Evolutionary conservation across 495 filamentous ascomycete genomes (phyloP).

Genomic region (Penicillium samsonianum): DNA sequence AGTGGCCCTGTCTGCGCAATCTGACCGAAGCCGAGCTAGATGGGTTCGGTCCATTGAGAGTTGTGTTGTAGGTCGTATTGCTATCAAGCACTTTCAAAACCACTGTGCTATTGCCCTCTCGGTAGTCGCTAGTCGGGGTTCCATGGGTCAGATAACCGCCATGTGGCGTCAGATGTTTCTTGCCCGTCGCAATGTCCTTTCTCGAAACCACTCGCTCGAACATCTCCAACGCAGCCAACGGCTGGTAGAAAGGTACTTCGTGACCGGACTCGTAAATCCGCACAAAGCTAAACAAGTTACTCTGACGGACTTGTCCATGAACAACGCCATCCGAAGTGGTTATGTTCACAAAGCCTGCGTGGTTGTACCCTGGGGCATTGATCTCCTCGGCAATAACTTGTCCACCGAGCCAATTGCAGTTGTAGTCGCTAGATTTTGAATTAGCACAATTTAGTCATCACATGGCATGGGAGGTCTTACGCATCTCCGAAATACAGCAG

Average conservation of each 20-base stretch:
- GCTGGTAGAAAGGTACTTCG: conserved; percentile 70
- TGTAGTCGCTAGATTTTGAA: conserved; percentile 49
- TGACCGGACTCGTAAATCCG: conserved; percentile 72
- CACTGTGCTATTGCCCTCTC: conserved; percentile 60
- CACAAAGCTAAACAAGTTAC: conserved; percentile 68
- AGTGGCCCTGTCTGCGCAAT: background rate
- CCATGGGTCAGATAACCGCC: conserved; percentile 51
- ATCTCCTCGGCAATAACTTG: conserved; percentile 53
- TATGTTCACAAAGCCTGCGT: conserved; percentile 57
- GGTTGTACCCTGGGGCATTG: conserved; percentile 45
- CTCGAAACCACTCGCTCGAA: conserved; percentile 60
- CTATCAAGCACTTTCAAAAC: conserved; percentile 49
- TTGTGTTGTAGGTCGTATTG: conserved; percentile 57
- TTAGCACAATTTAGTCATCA: background rate
- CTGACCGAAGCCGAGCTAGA: background rate
- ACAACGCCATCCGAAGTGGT: conserved; percentile 55
- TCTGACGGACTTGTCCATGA: conserved; percentile 67
- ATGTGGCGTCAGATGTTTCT: conserved; percentile 23
- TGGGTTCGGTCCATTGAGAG: conserved; percentile 48
- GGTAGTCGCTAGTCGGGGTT: conserved; percentile 50
- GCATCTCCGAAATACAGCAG: conserved; percentile 62
- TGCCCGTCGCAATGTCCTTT: conserved; percentile 62
- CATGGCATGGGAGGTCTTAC: conserved; percentile 10
- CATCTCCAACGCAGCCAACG: conserved; percentile 57
- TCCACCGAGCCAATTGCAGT: conserved; percentile 61